Evolutionary conservation across 2,329 filamentous ascomycete genomes (phyloP).

Genomic region (Exophiala spinifera): DNA sequence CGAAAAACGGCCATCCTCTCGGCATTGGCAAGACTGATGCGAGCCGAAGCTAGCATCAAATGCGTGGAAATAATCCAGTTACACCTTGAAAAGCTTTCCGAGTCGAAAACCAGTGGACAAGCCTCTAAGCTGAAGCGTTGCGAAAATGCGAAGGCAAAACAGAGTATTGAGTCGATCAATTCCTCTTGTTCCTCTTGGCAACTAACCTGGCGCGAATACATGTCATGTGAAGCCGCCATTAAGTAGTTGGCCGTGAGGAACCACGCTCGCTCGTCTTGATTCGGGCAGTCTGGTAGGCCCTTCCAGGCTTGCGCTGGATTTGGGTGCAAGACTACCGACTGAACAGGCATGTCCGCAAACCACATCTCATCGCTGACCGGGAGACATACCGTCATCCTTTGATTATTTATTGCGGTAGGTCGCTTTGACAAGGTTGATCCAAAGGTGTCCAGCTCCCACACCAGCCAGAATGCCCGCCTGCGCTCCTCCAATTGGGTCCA

Average conservation of each 20-base stretch:
- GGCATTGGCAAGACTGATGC: too few relatives aligned
- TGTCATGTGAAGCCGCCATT: background rate
- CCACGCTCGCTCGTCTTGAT: background rate
- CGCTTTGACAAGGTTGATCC: background rate
- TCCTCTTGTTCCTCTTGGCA: too few relatives aligned
- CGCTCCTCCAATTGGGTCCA: background rate
- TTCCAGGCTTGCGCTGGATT: background rate
- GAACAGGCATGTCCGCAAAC: background rate
- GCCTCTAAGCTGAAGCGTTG: too few relatives aligned
- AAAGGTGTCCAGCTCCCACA: background rate
- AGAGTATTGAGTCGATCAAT: too few relatives aligned
- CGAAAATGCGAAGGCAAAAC: too few relatives aligned
- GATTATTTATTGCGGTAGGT: background rate
- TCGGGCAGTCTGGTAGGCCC: background rate
- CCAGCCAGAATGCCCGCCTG: background rate
- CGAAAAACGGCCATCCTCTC: too few relatives aligned
- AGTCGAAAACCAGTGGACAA: too few relatives aligned
- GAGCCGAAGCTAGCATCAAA: too few relatives aligned
- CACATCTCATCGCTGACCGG: background rate
- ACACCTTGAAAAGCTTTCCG: too few relatives aligned
- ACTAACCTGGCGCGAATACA: background rate
- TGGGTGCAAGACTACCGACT: background rate
- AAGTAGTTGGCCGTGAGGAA: background rate
- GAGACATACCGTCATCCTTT: background rate
- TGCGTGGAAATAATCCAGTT: too few relatives aligned